A percentile compares a stretch with the other conserved stretches of the same genome.
Evolutionary conservation across 257 asterid genomes (phyloP).

Genomic region (Galeopsis tetrahit): DNA sequence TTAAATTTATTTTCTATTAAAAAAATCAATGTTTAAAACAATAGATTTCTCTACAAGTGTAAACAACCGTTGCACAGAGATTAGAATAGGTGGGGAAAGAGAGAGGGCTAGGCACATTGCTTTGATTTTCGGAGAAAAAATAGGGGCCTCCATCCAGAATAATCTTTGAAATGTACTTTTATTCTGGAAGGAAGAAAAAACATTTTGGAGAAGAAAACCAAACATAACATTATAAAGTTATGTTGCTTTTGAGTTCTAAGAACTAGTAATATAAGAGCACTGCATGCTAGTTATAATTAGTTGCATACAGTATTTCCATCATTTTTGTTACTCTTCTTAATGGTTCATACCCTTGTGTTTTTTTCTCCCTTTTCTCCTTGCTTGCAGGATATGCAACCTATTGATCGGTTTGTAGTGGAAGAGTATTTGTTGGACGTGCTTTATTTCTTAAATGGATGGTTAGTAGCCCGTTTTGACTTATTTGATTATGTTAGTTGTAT

Average conservation of each 20-base stretch:
- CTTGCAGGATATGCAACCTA: conserved; percentile 82
- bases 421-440: conserved; percentile 96
- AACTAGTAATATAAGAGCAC: conserved; percentile 17
- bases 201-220: not conserved
- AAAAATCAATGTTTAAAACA: no score
- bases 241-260: conserved; percentile 9
- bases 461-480: conserved; percentile 49
- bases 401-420: conserved; percentile 94
- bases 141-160: not conserved
- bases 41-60: not conserved
- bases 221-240: not conserved
- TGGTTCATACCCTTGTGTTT: conserved; percentile 27
- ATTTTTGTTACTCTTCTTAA: conserved; percentile 26
- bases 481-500: conserved; percentile 15
- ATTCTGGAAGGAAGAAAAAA: not conserved
- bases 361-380: conserved; percentile 3
- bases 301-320: not conserved
- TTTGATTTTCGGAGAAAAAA: not conserved
- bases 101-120: not conserved
- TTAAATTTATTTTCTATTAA: no score
- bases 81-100: not conserved
- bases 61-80: not conserved
- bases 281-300: conserved; percentile 17
- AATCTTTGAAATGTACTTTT: not conserved
- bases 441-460: conserved; percentile 95